A percentile compares a stretch with the other conserved stretches of the same genome.
Conservation (phyloP, 805 yeast genomes). For the Schwanniomyces vanrijiae region DNA sequence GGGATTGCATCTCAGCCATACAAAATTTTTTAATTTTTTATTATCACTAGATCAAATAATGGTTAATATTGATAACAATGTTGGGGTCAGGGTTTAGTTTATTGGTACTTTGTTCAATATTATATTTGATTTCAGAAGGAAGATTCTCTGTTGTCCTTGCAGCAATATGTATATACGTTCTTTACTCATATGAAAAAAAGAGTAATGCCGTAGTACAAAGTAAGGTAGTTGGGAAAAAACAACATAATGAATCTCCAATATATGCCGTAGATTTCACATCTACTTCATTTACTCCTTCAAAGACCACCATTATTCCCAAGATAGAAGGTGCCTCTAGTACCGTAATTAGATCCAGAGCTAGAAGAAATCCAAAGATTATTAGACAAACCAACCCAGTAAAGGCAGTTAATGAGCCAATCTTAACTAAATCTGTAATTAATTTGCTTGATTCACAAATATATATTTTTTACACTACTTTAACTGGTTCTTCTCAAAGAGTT, state of each 20-base stretch:
- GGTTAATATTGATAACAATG: background rate
- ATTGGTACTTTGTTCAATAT: slow-evolving; percentile 20
- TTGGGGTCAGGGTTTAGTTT: slow-evolving; percentile 13
- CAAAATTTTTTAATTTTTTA: slow-evolving; percentile 1
- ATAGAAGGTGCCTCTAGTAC: slow-evolving; percentile 7
- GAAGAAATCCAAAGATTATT: slow-evolving; percentile 43
- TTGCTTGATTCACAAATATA: slow-evolving; percentile 56
- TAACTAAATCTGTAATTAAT: slow-evolving; percentile 39
- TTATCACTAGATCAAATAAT: background rate
- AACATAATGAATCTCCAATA: slow-evolving; percentile 29
- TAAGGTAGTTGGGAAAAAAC: background rate
- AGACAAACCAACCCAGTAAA: slow-evolving; percentile 32
- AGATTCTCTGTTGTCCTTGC: slow-evolving; percentile 37
- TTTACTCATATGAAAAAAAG: background rate
- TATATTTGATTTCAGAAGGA: slow-evolving; percentile 43
- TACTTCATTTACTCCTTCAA: slow-evolving; percentile 24
- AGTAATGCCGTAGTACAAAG: background rate
- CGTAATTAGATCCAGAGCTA: slow-evolving; percentile 19
- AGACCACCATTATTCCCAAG: slow-evolving; percentile 17
- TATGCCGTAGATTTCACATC: slow-evolving; percentile 46
- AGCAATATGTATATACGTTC: slow-evolving; percentile 13
- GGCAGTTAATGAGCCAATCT: slow-evolving; percentile 28
- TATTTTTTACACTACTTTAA: slow-evolving; percentile 80
- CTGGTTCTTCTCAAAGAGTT: slow-evolving; percentile 75
- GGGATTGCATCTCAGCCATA: slow-evolving; percentile 10